phyloP scores from a whole-genome alignment of 768 basidiomycete species.

The Mycena albidolilacea region DNA sequence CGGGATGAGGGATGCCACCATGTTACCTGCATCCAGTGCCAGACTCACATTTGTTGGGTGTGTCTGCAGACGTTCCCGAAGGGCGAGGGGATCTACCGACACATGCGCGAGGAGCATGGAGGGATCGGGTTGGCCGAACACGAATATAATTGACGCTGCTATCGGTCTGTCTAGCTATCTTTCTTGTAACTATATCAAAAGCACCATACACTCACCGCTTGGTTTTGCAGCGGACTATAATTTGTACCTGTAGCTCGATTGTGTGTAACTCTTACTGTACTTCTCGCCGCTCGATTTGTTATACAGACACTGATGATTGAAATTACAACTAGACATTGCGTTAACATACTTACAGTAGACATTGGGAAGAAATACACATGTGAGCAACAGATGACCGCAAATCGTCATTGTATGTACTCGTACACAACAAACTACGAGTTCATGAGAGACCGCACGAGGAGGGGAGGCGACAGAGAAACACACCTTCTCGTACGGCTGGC shows the following conservation, averaged over 20 bases:
- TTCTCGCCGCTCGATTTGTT: constrained; percentile 15
- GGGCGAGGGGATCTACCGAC: constrained; percentile 81
- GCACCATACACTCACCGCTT: background rate
- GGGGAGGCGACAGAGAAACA: constrained; percentile 41
- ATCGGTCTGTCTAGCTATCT: too few species aligned
- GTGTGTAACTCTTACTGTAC: constrained; percentile 14
- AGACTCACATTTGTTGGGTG: constrained; percentile 87
- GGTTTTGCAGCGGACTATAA: background rate
- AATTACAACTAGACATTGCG: constrained; percentile 17
- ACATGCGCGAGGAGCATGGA: constrained; percentile 81
- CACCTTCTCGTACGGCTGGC: constrained; percentile 70
- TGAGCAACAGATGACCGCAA: constrained; percentile 14
- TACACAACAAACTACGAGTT: constrained; percentile 58
- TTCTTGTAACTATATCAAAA: background rate
- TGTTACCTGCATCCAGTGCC: constrained; percentile 82
- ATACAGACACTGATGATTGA: constrained; percentile 23
- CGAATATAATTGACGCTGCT: background rate
- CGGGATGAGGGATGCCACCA: constrained; percentile 86
- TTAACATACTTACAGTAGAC: constrained; percentile 18
- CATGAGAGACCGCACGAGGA: constrained; percentile 15
- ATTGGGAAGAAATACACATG: constrained; percentile 29
- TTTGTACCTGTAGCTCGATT: constrained; percentile 3
- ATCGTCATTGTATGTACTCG: constrained; percentile 47
- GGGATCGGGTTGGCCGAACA: constrained; percentile 63
- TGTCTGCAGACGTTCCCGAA: constrained; percentile 80